Evolutionary conservation across 345 rosid species (phyloP).

Genomic region (Camelina hispida): DNA sequence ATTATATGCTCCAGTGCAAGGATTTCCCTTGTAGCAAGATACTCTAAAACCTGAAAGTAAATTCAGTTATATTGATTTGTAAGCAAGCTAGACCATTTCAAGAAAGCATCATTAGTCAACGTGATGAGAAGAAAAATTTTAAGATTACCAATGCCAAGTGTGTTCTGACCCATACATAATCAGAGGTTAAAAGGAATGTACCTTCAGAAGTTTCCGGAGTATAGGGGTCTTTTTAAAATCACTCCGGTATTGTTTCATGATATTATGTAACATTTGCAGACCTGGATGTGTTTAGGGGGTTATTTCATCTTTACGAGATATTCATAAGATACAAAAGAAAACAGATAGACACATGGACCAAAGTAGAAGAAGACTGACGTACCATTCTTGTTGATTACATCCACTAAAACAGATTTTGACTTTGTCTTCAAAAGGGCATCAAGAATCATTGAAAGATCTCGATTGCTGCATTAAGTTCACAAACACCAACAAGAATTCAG

Average conservation of each 20-base stretch:
- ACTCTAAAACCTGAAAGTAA: slow-evolving; percentile 81
- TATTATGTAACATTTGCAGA: slow-evolving; percentile 96
- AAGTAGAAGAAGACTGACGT: slow-evolving; percentile 36
- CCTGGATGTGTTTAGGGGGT: slow-evolving; percentile 57
- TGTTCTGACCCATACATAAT: slow-evolving; percentile 8
- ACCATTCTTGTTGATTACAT: slow-evolving; percentile 93
- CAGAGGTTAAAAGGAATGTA: slow-evolving; percentile 40
- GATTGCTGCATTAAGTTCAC: slow-evolving; percentile 71
- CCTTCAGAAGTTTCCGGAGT: slow-evolving; percentile 98
- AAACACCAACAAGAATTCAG: slow-evolving; percentile 38
- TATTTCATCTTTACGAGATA: slow-evolving; percentile 34
- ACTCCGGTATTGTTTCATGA: slow-evolving; percentile 83
- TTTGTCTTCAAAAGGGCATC: slow-evolving; percentile 98
- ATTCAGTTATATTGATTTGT: slow-evolving; percentile 14
- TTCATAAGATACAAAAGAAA: slow-evolving; percentile 9
- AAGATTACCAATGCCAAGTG: slow-evolving; percentile 12
- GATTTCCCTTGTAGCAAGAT: slow-evolving; percentile 80
- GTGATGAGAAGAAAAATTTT: not conserved
- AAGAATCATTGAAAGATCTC: slow-evolving; percentile 98
- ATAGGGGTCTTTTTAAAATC: slow-evolving; percentile 96
- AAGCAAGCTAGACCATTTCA: slow-evolving; percentile 13
- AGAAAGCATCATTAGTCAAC: slow-evolving; percentile 12
- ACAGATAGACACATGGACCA: slow-evolving; percentile 26
- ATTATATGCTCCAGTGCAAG: slow-evolving; percentile 75
- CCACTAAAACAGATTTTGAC: slow-evolving; percentile 78